Conservation (phyloP, 495 filamentous ascomycete genomes). For the Penicillium coprophilum region DNA sequence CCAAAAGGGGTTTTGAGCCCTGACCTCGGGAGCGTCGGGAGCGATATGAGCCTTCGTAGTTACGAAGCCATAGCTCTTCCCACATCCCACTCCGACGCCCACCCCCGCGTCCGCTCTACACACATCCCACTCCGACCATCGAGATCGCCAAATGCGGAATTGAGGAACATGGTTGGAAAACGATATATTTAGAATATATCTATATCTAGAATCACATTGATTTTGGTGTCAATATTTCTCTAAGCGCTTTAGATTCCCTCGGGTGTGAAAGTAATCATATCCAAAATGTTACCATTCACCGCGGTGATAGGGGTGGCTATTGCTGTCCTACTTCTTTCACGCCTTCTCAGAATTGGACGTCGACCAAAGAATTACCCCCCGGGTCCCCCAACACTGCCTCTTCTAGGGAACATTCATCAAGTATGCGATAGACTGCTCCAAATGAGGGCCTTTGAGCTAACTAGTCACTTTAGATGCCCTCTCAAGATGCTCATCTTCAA, state of each 20-base stretch:
- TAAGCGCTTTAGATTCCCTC: background rate
- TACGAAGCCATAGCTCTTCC: no score
- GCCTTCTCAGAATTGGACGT: slow-evolving; percentile 22
- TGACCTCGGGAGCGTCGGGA: no score
- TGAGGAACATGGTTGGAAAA: no score
- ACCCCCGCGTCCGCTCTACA: no score
- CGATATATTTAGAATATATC: no score
- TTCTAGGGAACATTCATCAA: slow-evolving; percentile 40
- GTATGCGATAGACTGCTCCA: slow-evolving; percentile 6
- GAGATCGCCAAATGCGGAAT: background rate
- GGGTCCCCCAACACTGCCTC: slow-evolving; percentile 37
- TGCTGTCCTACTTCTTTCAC: slow-evolving; percentile 12
- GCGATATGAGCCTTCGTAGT: no score
- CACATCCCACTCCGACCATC: slow-evolving; percentile 1
- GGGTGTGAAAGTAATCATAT: background rate
- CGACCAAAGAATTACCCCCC: slow-evolving; percentile 34
- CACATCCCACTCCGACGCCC: no score
- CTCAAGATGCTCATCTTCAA: slow-evolving; percentile 31
- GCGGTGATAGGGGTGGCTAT: slow-evolving; percentile 6
- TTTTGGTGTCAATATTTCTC: no score
- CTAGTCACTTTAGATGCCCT: slow-evolving; percentile 16
- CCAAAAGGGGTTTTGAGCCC: no score
- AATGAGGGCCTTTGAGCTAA: slow-evolving; percentile 1
- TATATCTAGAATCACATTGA: no score
- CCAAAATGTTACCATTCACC: slow-evolving; percentile 15